These are phyloP conservation scores for Coniella vitis DNA, from an alignment of 2,329 filamentous ascomycete species.

Conservation along the genomic window DNA sequence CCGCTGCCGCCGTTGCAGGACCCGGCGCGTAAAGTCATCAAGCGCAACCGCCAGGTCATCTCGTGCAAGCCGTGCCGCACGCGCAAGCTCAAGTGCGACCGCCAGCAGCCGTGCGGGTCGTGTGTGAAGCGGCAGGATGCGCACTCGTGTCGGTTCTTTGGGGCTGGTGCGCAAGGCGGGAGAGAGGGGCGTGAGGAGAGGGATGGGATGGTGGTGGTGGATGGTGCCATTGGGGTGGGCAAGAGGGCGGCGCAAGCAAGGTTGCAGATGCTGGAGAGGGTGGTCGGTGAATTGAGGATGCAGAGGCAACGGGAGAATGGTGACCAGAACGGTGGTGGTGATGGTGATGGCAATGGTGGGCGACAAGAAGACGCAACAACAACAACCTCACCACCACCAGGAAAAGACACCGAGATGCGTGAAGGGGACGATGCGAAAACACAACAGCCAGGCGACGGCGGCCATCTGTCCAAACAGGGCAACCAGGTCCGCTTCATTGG, in stretches of 20 bases:
- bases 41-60: slow-evolving; percentile 34
- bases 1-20: too few relatives aligned
- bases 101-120: slow-evolving; percentile 31
- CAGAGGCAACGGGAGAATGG: not conserved
- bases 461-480: slow-evolving; percentile 10
- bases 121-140: slow-evolving; percentile 33
- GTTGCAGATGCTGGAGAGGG: slow-evolving; percentile 33
- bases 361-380: too few relatives aligned
- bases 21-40: slow-evolving; percentile 26
- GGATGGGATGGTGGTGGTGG: slow-evolving; percentile 14
- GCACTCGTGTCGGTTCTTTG: slow-evolving; percentile 27
- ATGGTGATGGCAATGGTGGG: not conserved
- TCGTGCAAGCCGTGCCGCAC: slow-evolving; percentile 35
- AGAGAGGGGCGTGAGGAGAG: slow-evolving; percentile 1
- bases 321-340: not conserved
- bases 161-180: not conserved
- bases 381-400: too few relatives aligned
- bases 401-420: too few relatives aligned
- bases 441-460: slow-evolving; percentile 7
- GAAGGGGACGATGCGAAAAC: not conserved
- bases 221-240: slow-evolving; percentile 1
- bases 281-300: slow-evolving; percentile 31
- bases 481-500: slow-evolving; percentile 26
- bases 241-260: slow-evolving; percentile 33
- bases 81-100: slow-evolving; percentile 38